Percentiles rank a stretch among this genome's conserved stretches.
phyloP scores from a whole-genome alignment of 2,329 filamentous ascomycete genomes.

The Nannizziopsis barbatae region DNA sequence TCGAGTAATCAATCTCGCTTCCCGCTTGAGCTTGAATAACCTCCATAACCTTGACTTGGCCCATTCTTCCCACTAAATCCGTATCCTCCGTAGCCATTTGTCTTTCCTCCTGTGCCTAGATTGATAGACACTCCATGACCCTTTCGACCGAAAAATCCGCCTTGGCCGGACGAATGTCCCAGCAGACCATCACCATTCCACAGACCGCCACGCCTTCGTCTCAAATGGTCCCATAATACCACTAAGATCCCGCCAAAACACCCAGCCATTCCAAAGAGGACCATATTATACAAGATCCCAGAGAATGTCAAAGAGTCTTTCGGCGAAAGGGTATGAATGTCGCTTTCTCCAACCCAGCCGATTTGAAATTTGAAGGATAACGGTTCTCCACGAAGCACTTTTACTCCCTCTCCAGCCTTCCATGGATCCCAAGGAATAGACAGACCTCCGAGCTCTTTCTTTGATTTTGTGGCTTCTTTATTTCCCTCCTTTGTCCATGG shows the following conservation, averaged over 20 bases:
- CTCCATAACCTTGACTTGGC: constrained; percentile 19
- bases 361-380: constrained; percentile 69
- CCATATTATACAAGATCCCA: constrained; percentile 18
- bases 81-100: constrained; percentile 49
- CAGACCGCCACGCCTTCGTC: constrained; percentile 18
- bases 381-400: constrained; percentile 77
- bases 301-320: neutral
- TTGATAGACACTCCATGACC: constrained; percentile 41
- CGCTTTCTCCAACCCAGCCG: constrained; percentile 52
- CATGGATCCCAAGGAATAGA: constrained; percentile 37
- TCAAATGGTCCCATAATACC: constrained; percentile 30
- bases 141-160: constrained; percentile 37
- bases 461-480: constrained; percentile 22
- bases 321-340: constrained; percentile 25
- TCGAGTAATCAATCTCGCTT: constrained; percentile 31
- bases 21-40: constrained; percentile 27
- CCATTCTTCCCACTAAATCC: constrained; percentile 30
- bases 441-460: constrained; percentile 33
- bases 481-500: constrained; percentile 48
- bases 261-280: constrained; percentile 26
- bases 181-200: constrained; percentile 39
- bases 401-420: constrained; percentile 42
- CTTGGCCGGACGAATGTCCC: constrained; percentile 20
- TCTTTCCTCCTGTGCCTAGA: constrained; percentile 38
- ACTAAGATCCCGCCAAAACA: constrained; percentile 28